Evolutionary conservation across 192 early-diverging fungal species (phyloP), one percentile per base, ranked within the genome.

Genomic region (Coemansia sp.): DNA sequence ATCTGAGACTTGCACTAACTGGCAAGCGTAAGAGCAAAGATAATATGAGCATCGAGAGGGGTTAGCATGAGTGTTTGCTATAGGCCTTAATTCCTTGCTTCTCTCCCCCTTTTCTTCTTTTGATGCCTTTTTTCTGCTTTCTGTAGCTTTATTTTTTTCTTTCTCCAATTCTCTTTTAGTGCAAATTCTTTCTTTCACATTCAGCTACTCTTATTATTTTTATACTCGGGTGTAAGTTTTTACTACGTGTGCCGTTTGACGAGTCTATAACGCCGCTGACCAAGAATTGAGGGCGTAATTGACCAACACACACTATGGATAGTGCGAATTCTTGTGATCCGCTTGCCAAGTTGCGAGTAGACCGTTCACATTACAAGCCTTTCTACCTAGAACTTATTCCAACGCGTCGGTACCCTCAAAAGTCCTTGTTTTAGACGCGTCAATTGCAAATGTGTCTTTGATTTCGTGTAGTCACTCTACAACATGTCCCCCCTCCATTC

Each of bases 221-320:
- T 36, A 16, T 52, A n/a, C 15, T 43, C 57, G 29, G 71, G 68
- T 60, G 68, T 69, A 69, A 69, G 68, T n/a, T 69, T 57, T 47
- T 16, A n/a, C 24, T 18, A 34, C 57, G 57, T 18, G 57, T 33
- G 29, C 31, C 57, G 57, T 15, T 33, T 34, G 57, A 2, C 13
- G 57, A 59, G 57, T 15, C 31, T 8, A 16, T 16, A 18, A 31
- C 16, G 31, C 57, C 29, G 31, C 13, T 34, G 16, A 8, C 29
- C 16, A 18, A 6, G 16, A 59, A 59, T 59, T 59, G 57, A 59
- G 31, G 7, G 29, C 57, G 57, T 16, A 59, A 59, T 34, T 59
- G 57, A 34, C 57, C 57, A 33, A 15, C 31, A 5, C 29, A 5
- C 57, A 33, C 57, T 33, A 33, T 59, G 13, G 16, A 6, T 15